Evolutionary conservation across 2,329 filamentous ascomycete species (phyloP).

Genomic region (Phoma sp.): DNA sequence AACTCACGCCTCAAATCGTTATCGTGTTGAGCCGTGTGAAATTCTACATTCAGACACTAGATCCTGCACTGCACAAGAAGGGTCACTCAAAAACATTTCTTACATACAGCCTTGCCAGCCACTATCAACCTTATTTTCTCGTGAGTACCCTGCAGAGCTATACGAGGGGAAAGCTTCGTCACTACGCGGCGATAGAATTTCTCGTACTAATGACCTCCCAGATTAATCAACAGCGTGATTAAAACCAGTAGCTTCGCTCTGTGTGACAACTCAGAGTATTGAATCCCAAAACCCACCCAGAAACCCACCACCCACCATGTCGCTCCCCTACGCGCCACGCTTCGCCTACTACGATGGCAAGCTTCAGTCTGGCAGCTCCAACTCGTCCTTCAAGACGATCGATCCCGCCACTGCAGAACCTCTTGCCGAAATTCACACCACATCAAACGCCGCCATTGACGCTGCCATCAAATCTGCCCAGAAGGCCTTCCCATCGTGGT

Average conservation of each 20-base stretch:
- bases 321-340: slow-evolving; percentile 57
- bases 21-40: slow-evolving; percentile 2
- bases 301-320: slow-evolving; percentile 27
- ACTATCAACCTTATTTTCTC: slow-evolving; percentile 5
- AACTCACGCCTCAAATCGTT: slow-evolving; percentile 7
- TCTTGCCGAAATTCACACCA: slow-evolving; percentile 74
- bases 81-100: background rate
- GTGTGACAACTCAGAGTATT: background rate
- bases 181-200: slow-evolving; percentile 1
- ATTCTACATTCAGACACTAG: slow-evolving; percentile 6
- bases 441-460: slow-evolving; percentile 71
- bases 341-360: slow-evolving; percentile 80
- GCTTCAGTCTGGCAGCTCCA: slow-evolving; percentile 65
- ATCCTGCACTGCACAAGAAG: slow-evolving; percentile 2
- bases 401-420: slow-evolving; percentile 74
- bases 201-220: background rate
- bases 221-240: background rate
- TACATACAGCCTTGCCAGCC: slow-evolving; percentile 4
- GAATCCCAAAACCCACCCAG: background rate
- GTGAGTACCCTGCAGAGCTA: slow-evolving; percentile 3
- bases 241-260: background rate
- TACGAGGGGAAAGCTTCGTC: background rate
- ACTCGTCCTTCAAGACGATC: slow-evolving; percentile 72
- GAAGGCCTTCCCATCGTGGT: slow-evolving; percentile 77
- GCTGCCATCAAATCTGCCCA: slow-evolving; percentile 74